Evolutionary conservation across 2,329 filamentous ascomycete genomes (phyloP).

Genomic region (Fusarium penzigii): DNA sequence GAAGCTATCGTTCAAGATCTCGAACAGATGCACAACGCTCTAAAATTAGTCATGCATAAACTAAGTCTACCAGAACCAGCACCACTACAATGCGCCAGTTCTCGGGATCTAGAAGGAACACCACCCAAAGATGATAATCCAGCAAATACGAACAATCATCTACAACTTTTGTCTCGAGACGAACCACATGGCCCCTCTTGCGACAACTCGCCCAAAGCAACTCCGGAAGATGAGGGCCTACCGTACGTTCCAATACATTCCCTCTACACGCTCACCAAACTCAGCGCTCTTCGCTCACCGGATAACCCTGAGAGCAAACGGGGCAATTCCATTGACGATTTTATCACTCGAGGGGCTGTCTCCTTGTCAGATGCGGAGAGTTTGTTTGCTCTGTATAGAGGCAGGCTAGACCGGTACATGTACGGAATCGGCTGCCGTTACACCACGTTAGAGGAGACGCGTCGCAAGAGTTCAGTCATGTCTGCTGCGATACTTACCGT

Average conservation of each 20-base stretch:
- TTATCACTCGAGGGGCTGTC: conserved; percentile 42
- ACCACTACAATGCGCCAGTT: conserved; percentile 21
- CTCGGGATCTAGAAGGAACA: conserved; percentile 23
- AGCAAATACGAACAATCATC: conserved; percentile 3
- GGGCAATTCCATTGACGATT: conserved; percentile 31
- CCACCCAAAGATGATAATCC: conserved; percentile 23
- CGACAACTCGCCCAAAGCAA: conserved; percentile 31
- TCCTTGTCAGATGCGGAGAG: conserved; percentile 50
- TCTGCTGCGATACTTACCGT: conserved; percentile 59
- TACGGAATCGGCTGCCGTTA: conserved; percentile 55
- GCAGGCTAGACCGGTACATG: conserved; percentile 53
- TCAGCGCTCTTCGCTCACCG: conserved; percentile 38
- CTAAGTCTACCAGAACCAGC: conserved; percentile 26
- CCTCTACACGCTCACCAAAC: conserved; percentile 40
- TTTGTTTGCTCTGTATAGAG: conserved; percentile 51
- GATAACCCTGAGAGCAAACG: conserved; percentile 28
- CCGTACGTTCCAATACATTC: conserved; percentile 42
- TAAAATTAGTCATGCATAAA: conserved; percentile 28
- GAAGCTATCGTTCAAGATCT: conserved; percentile 27
- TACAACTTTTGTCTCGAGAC: conserved; percentile 10
- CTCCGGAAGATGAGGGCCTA: conserved; percentile 36
- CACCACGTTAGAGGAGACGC: conserved; percentile 49
- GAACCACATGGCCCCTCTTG: conserved; percentile 28
- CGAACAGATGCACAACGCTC: conserved; percentile 26
- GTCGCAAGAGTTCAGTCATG: conserved; percentile 56